Base-by-base conservation (phyloP, 805 yeast genomes). In the baker's yeast (Saccharomyces cerevisiae) region DNA sequence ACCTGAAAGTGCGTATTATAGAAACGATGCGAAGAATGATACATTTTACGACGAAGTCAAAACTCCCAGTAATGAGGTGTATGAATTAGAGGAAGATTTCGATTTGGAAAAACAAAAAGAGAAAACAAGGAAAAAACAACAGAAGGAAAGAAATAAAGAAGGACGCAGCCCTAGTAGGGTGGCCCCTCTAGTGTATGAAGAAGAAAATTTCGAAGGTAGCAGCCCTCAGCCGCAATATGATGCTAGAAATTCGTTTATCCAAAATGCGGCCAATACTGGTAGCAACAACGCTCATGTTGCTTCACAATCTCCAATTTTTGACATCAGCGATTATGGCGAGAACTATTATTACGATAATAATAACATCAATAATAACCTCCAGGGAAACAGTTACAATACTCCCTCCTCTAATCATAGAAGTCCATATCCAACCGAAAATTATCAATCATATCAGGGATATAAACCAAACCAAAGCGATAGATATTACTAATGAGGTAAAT, bases 11-110 rank as follows among this genome's bases (percentile, higher is more conserved):
- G 62, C 62, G 9, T 61, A 65, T 46, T 60, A 61, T 48, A 59
- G 59, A 9, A 51, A 24, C 29, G 49, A 52, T 27, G 11, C 36
- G 4, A 51, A 54, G 14, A 56, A 55, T 6, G 57, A 57, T n/a
- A 51, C 56, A 2, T 62, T 52, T 49, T 61, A 61, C 54, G 63
- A 62, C 46, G 68, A 62, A 41, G 51, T 58, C 21, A 43, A 26
- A 5, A 58, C 53, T 24, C 51, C 60, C 27, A 54, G 50, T 21
- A 53, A 48, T 9, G 68, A 65, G 17, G 61, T 66, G 2, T 61
- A 61, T 55, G 70, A 68, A 53, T 26, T 68, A 46, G 71, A 68
- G 50, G 63, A 66, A 54, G 69, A 65, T 48, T 66, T 66, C 46
- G 70, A 68, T 57, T 53, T 68, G 17, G 70, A 68, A 53, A 63